Evolutionary conservation across 23 red algal species (phyloP), one percentile per base, ranked within the genome.

Genomic region (Gracilaria gracilis): DNA sequence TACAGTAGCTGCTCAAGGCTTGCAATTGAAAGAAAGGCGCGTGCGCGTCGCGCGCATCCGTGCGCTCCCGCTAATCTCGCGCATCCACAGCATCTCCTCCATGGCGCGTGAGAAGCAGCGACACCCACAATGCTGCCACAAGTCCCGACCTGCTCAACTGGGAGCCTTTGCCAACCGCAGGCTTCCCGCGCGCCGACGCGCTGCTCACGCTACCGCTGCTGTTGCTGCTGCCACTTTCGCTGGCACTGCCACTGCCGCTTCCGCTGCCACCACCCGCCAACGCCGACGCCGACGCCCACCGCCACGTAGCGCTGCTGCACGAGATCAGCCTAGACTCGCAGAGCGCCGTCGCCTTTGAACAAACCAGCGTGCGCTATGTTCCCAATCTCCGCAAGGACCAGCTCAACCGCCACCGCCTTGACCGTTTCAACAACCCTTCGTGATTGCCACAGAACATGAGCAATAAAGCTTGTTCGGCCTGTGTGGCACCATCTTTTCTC

Each of bases 361-460:
- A 77, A 14, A 4, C 1, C 21, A 27, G 34, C 20, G 6, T 77
- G 1, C 72, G 21, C 7, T 1, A 28, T 15, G 50, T 25, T 20
- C 24, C 2, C 39, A 48, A 77, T 9, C 20, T 77, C 5, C 4
- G 31, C 12, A n/a, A 40, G 16, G 72, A 77, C 39, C 31, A 77
- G 23, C 72, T 77, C 13, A 5, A 15, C 42, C 0, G 12, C 25
- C 12, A 6, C 1, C 72, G 72, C 72, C 0, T 40, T 6, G 8
- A 50, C 14, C 40, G 9, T 0, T 0, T 51, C 9, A 11, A 48
- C 23, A n/a, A 20, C 23, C 72, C 9, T 3, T 50, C 25, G 72
- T 77, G n/a, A 25, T 77, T 19, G 72, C 46, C 31, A 51, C 42
- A 25, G 40, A 77, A 20, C 72, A 77, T 50, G 72, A 77, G 17